Evolutionary conservation across 331 rosid genomes (phyloP).

Genomic region (Malus hybrid): DNA sequence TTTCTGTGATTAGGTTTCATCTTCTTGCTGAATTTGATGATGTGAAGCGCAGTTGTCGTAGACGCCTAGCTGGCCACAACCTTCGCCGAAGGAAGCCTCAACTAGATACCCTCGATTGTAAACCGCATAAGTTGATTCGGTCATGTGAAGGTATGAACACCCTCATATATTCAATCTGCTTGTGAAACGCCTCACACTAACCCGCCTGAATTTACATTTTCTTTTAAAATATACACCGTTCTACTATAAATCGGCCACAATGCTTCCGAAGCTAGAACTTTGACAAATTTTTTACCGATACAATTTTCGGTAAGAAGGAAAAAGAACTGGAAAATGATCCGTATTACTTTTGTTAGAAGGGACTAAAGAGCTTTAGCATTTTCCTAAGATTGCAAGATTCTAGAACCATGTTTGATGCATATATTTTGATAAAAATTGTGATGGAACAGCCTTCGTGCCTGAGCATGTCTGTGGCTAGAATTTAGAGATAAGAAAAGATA

Average conservation of each 20-base stretch:
- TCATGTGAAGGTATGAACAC: slow-evolving; percentile 48
- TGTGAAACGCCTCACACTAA: not conserved
- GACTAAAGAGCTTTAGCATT: not conserved
- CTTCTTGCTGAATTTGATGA: slow-evolving; percentile 70
- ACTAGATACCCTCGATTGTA: slow-evolving; percentile 40
- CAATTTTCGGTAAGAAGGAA: not conserved
- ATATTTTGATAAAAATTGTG: not conserved
- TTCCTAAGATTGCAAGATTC: slow-evolving; percentile 7
- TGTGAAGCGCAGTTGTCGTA: slow-evolving; percentile 84
- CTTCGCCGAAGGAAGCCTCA: slow-evolving; percentile 81
- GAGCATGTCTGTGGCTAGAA: slow-evolving; percentile 2
- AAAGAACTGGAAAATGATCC: not conserved
- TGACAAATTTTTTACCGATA: not conserved
- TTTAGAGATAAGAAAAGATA: not conserved
- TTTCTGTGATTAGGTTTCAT: slow-evolving; percentile 56
- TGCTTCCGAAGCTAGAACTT: not conserved
- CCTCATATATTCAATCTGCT: not conserved
- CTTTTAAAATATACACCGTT: not conserved
- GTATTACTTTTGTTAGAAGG: not conserved
- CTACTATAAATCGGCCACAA: not conserved
- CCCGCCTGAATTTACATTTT: not conserved
- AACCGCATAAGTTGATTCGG: slow-evolving; percentile 42
- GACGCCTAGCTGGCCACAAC: slow-evolving; percentile 85
- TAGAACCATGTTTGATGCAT: slow-evolving; percentile 1
- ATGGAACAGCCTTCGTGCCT: not conserved